Conservation (phyloP, 495 filamentous ascomycete species). For the Bacidia gigantensis region DNA sequence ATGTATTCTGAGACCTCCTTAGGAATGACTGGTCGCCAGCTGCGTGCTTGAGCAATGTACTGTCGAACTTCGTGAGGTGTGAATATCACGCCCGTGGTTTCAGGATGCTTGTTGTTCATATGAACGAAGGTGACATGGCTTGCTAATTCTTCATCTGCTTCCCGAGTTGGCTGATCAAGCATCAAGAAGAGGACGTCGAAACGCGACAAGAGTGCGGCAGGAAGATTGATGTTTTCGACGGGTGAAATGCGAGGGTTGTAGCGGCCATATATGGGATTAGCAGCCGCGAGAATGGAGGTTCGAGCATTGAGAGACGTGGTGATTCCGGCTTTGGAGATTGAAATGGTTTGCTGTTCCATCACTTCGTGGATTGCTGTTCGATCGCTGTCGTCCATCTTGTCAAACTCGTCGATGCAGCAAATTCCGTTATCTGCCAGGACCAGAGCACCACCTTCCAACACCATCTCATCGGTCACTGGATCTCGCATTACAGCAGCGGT, state of each 20-base stretch:
- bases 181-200: slow-evolving; percentile 97
- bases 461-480: slow-evolving; percentile 97
- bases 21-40: slow-evolving; percentile 73
- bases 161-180: slow-evolving; percentile 78
- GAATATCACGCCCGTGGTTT: slow-evolving; percentile 62
- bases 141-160: slow-evolving; percentile 84
- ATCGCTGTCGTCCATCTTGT: slow-evolving; percentile 98
- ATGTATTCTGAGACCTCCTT: slow-evolving; percentile 83
- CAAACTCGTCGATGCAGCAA: slow-evolving; percentile 99
- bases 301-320: slow-evolving; percentile 90
- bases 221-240: slow-evolving; percentile 97
- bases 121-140: slow-evolving; percentile 93
- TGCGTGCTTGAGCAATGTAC: slow-evolving; percentile 85
- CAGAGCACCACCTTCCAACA: slow-evolving; percentile 88
- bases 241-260: slow-evolving; percentile 96
- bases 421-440: slow-evolving; percentile 96
- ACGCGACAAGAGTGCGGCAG: slow-evolving; percentile 85
- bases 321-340: slow-evolving; percentile 96
- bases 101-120: slow-evolving; percentile 91
- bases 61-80: slow-evolving; percentile 83
- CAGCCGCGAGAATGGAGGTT: slow-evolving; percentile 93
- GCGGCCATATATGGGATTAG: slow-evolving; percentile 92
- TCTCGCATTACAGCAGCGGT: slow-evolving; percentile 98
- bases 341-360: slow-evolving; percentile 99
- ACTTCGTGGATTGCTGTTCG: slow-evolving; percentile 98